Evolutionary conservation across 306 rosid genomes (phyloP).

Genomic region (Hylodesmum podocarpum): DNA sequence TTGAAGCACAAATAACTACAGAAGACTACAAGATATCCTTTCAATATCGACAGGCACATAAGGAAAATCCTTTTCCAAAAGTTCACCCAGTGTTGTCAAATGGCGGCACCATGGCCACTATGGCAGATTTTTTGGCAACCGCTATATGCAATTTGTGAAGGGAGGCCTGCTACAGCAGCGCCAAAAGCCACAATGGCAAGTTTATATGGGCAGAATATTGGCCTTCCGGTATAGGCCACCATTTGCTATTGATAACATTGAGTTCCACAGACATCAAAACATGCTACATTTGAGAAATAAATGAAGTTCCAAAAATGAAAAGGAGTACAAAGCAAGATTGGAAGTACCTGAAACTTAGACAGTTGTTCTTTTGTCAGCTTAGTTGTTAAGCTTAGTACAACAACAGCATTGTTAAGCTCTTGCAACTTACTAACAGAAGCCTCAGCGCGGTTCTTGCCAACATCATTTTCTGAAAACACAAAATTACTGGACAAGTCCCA

Average conservation of each 20-base stretch:
- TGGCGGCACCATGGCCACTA: too few relatives aligned
- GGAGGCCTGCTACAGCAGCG: too few relatives aligned
- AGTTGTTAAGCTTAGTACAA: constrained; percentile 57
- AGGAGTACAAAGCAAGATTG: not conserved
- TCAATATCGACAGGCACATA: not conserved
- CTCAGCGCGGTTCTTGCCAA: constrained; percentile 83
- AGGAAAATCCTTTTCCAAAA: not conserved
- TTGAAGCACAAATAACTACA: not conserved
- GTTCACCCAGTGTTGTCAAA: too few relatives aligned
- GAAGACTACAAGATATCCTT: not conserved
- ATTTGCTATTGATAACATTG: too few relatives aligned
- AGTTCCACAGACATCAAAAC: not conserved
- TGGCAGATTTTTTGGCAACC: too few relatives aligned
- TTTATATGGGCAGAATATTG: too few relatives aligned
- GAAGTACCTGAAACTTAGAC: constrained; percentile 70
- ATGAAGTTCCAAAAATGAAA: not conserved
- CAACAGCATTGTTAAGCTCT: constrained; percentile 87
- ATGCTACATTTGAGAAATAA: not conserved
- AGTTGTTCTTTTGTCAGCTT: constrained; percentile 66
- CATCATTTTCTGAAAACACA: constrained; percentile 69
- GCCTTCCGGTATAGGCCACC: too few relatives aligned
- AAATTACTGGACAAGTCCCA: constrained; percentile 90
- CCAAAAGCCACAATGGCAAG: too few relatives aligned
- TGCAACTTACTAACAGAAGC: constrained; percentile 82
- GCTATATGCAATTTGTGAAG: too few relatives aligned